Base-by-base conservation (phyloP, 2,329 filamentous ascomycete species). In the Pseudodiploospora longispora region DNA sequence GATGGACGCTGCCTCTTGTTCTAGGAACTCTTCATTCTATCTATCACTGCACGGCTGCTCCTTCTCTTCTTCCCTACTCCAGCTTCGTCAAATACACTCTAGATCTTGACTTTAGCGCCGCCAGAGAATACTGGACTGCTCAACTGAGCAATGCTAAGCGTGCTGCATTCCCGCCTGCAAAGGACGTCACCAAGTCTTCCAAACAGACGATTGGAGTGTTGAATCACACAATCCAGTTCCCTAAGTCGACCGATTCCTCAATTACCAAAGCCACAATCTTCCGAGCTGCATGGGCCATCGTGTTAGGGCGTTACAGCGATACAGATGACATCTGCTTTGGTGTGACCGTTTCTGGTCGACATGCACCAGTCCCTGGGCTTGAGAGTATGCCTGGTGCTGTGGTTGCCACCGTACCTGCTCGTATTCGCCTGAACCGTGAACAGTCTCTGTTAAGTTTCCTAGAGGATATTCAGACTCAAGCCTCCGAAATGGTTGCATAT, bases 1-100 rank as follows among this genome's bases (percentile, higher is more conserved):
- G 52, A n/a, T 55, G 50, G 47, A 47, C 47, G 7, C 40, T 48
- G 27, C 35, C 40, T 12, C 38, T 46, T 4, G 40, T 46, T n/a
- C 19, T 46, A 1, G 27, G 36, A 6, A 30, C 28, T 10, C 8
- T 46, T 9, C 40, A 43, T 27, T 38, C 30, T 10, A 32, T 37
- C 2, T 46, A 46, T 10, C 28, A 29, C 38, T 36, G 36, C 6
- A 2, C 36, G 4, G 44, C 36, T 6, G 27, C 33, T 30, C 43
- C 43, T 4, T 38, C 6, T 6, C 30, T 46, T 5, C 39, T 42
- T 10, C 41, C 37, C 27, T 46, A 46, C 19, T 38, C 43, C 33
- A 46, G 34, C 3, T 46, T 46, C 27, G 38, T 46, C 27, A 42
- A 46, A 19, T 46, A 46, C n/a, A 46, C 40, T 4, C 37, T 46